Base-by-base conservation (phyloP, 176 grass and related monocot species). In the Saccharum officinarum region DNA sequence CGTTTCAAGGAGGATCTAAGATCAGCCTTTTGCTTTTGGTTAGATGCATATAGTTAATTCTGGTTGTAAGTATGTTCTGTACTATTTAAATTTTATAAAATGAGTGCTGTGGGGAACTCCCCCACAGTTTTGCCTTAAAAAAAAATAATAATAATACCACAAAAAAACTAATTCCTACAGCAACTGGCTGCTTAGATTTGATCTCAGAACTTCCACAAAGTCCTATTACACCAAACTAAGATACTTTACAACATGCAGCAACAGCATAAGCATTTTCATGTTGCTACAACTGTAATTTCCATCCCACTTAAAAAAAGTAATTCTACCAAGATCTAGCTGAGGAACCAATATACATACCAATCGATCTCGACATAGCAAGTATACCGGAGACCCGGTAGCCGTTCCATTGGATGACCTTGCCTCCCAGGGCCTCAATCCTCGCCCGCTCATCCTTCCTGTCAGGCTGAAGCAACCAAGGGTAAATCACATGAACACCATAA, bases 291-390 rank as follows among this genome's bases (percentile, higher is more conserved):
- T 5, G 57, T 20, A 44, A 26, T 59, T 75, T 82, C n/a, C 16
- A 71, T n/a, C 23, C n/a, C 16, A 20, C 28, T 26, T 61, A n/a
- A 70, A 23, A 39, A 82, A 13, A 11, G 30, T 14, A 17, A 36
- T 72, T 67, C 26, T 59, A 46, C 38, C 31, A 59, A 73, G 71
- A 73, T 78, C 54, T 37, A 82, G 49, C 49, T 80, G 17, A 80
- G 15, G 60, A 55, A 79, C 59, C 34, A 69, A 15, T 40, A 65
- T 61, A 36, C 84, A 74, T 93, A 96, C 94, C 94, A 0, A 96
- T 91, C 34, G 90, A 89, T 44, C 91, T 86, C 2, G 94, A 93
- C 91, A 96, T 96, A 73, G 94, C 91, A 78, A 96, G 94, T 83
- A 96, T 88, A 89, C 91, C 94, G 28, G 76, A 87, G 45, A 96